A percentile compares a stretch with the other conserved stretches of the same genome.
Evolutionary conservation across 305 asterid species (phyloP).

Genomic region (Solanum aculeatissimum): DNA sequence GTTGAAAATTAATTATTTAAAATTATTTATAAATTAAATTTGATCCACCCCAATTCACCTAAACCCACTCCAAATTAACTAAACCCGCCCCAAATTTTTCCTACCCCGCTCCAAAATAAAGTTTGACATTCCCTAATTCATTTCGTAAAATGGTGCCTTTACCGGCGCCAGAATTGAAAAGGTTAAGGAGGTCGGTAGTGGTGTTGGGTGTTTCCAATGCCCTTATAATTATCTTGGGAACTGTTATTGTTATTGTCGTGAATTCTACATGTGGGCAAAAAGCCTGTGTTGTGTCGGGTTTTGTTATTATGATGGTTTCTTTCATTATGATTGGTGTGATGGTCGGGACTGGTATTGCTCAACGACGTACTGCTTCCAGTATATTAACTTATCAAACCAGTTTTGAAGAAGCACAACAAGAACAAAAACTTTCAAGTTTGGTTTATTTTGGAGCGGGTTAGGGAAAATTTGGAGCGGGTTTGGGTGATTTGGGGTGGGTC

Average conservation of each 20-base stretch:
- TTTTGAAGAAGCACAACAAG: too few species aligned
- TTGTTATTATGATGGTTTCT: background rate
- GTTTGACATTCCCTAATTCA: background rate
- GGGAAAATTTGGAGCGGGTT: too few species aligned
- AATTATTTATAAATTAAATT: too few species aligned
- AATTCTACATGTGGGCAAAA: background rate
- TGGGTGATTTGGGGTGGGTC: too few species aligned
- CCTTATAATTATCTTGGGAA: background rate
- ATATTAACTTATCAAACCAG: background rate
- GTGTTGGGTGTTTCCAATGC: conserved; percentile 8
- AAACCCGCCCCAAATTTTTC: too few species aligned
- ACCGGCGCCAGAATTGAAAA: background rate
- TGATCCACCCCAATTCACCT: too few species aligned
- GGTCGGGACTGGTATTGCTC: conserved; percentile 9
- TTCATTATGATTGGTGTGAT: conserved; percentile 3
- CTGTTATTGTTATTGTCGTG: background rate
- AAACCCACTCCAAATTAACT: too few species aligned
- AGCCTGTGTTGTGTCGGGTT: background rate
- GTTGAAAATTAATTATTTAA: too few species aligned
- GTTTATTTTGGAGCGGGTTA: too few species aligned
- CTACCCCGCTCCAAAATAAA: too few species aligned
- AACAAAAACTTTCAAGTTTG: too few species aligned
- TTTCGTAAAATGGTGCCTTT: background rate
- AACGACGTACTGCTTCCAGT: conserved; percentile 5
- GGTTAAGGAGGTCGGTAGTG: conserved; percentile 7